A percentile compares a stretch with the other conserved stretches of the same genome.
phyloP scores from a whole-genome alignment of 208 protist genomes.

The Phytomonas sp. region DNA sequence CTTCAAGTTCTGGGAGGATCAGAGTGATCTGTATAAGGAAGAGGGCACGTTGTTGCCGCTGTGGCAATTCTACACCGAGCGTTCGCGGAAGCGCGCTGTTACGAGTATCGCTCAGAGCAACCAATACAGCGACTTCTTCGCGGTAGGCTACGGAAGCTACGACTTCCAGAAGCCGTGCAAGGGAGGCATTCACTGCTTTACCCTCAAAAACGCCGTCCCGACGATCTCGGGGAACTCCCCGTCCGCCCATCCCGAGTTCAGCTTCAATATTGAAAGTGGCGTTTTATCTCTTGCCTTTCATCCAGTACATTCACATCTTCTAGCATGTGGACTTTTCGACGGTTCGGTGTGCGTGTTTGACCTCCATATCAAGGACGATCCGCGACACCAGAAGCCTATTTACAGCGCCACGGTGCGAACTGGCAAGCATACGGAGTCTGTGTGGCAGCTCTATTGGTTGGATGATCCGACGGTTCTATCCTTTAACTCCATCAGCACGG shows the following conservation, averaged over 20 bases:
- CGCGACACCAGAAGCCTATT: slow-evolving; percentile 69
- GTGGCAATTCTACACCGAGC: slow-evolving; percentile 92
- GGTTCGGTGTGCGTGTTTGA: slow-evolving; percentile 94
- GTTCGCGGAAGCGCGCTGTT: slow-evolving; percentile 83
- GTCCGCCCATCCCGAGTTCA: slow-evolving; percentile 88
- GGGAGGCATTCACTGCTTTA: slow-evolving; percentile 93
- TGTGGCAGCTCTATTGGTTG: slow-evolving; percentile 93
- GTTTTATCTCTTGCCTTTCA: slow-evolving; percentile 96
- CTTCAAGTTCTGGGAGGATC: slow-evolving; percentile 97
- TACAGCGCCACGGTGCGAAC: slow-evolving; percentile 89
- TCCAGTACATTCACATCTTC: slow-evolving; percentile 74
- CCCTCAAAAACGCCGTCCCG: slow-evolving; percentile 95
- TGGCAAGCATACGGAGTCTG: slow-evolving; percentile 96
- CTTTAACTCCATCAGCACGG: slow-evolving; percentile 94
- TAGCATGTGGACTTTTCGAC: slow-evolving; percentile 95
- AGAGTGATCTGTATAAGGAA: slow-evolving; percentile 91
- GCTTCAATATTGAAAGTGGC: slow-evolving; percentile 86
- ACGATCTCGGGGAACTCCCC: slow-evolving; percentile 28
- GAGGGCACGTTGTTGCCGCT: slow-evolving; percentile 93
- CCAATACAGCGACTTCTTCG: slow-evolving; percentile 95
- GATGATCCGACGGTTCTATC: slow-evolving; percentile 52
- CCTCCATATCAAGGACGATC: slow-evolving; percentile 53
- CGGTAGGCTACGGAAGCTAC: slow-evolving; percentile 96
- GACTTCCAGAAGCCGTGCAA: slow-evolving; percentile 94
- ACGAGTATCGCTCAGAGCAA: slow-evolving; percentile 93